phyloP scores from a whole-genome alignment of 495 filamentous ascomycete species.

The Schizothecium vesticola region DNA sequence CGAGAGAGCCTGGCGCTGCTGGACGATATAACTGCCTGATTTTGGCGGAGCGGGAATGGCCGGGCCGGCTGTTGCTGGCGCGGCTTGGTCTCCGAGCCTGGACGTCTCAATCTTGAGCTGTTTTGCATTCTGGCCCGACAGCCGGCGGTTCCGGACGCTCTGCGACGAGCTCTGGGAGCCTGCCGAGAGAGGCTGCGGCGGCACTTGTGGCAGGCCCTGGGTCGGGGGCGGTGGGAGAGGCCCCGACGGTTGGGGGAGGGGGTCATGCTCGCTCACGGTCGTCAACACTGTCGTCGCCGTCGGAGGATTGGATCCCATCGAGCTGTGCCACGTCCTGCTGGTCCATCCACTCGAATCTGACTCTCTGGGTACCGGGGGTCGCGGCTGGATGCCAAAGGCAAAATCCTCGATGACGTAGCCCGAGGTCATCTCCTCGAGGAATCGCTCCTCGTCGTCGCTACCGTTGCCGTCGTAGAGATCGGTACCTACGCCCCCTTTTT shows the following conservation, averaged over 20 bases:
- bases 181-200: slow-evolving; percentile 21
- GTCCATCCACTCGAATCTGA: slow-evolving; percentile 85
- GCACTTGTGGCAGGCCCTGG: slow-evolving; percentile 29
- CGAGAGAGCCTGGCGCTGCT: slow-evolving; percentile 43
- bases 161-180: slow-evolving; percentile 32
- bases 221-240: slow-evolving; percentile 35
- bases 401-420: slow-evolving; percentile 87
- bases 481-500: slow-evolving; percentile 20
- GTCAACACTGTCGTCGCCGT: slow-evolving; percentile 68
- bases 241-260: slow-evolving; percentile 24
- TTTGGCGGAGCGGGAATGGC: slow-evolving; percentile 40
- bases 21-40: slow-evolving; percentile 36
- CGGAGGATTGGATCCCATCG: slow-evolving; percentile 70
- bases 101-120: slow-evolving; percentile 89
- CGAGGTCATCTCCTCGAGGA: slow-evolving; percentile 88
- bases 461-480: slow-evolving; percentile 62
- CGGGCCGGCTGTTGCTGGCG: slow-evolving; percentile 36
- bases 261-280: slow-evolving; percentile 63
- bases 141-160: slow-evolving; percentile 70
- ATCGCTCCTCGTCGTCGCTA: slow-evolving; percentile 82
- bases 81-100: slow-evolving; percentile 31
- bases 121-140: slow-evolving; percentile 72
- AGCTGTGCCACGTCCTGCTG: slow-evolving; percentile 82
- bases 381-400: slow-evolving; percentile 67
- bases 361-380: slow-evolving; percentile 75